Percentiles rank a stretch among this genome's conserved stretches.
These are phyloP conservation scores for Coleophoma crateriformis DNA, from an alignment of 2,329 filamentous ascomycete species.

Conservation along the genomic window DNA sequence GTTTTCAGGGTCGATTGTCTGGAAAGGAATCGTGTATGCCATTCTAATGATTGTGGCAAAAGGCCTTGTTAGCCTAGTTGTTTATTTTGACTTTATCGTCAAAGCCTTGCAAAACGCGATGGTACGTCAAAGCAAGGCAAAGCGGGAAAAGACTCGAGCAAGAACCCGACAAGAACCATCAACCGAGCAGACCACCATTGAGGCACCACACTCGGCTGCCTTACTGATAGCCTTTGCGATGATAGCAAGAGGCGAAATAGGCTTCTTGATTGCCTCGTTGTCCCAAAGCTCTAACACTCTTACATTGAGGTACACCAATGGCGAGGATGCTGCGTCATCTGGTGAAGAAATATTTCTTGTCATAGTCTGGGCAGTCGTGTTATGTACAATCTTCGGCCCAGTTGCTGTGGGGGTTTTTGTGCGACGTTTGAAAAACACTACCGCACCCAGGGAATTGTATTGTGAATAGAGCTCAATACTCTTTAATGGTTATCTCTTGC, in stretches of 20 bases:
- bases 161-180: too few relatives aligned
- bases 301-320: slow-evolving; percentile 4
- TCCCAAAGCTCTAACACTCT: slow-evolving; percentile 45
- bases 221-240: slow-evolving; percentile 43
- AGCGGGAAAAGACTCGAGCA: too few relatives aligned
- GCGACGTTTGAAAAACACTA: slow-evolving; percentile 26
- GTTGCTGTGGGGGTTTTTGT: slow-evolving; percentile 42
- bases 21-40: slow-evolving; percentile 69
- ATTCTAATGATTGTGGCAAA: slow-evolving; percentile 64
- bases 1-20: slow-evolving; percentile 58
- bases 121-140: too few relatives aligned
- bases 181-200: too few relatives aligned
- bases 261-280: slow-evolving; percentile 67
- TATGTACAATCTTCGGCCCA: slow-evolving; percentile 49
- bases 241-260: slow-evolving; percentile 75
- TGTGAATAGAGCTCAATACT: too few relatives aligned
- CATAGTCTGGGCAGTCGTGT: slow-evolving; percentile 48
- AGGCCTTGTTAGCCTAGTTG: slow-evolving; percentile 44
- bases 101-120: background rate
- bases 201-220: slow-evolving; percentile 5
- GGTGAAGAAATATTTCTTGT: slow-evolving; percentile 40
- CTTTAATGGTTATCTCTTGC: too few relatives aligned
- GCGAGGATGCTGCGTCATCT: background rate
- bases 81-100: slow-evolving; percentile 14
- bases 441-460: too few relatives aligned